Conservation (phyloP, 2,329 filamentous ascomycete genomes). For the Pseudocercospora fijiensis region DNA sequence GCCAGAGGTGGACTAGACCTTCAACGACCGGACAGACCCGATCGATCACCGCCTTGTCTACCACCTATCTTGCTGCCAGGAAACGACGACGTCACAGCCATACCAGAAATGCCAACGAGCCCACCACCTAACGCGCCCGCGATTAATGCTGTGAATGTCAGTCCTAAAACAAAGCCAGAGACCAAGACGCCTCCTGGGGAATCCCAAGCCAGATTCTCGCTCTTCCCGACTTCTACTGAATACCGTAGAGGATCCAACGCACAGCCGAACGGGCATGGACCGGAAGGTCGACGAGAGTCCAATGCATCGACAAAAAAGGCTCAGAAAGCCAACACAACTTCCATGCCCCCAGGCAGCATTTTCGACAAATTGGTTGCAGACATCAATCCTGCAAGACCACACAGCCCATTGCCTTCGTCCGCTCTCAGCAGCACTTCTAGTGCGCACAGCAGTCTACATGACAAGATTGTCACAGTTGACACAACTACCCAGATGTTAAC, state of each 20-base stretch:
- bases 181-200: background rate
- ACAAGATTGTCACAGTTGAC: background rate
- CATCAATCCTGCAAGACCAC: background rate
- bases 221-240: background rate
- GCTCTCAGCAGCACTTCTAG: background rate
- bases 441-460: background rate
- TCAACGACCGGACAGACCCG: background rate
- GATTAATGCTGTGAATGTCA: background rate
- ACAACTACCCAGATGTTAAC: background rate
- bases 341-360: background rate
- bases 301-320: background rate
- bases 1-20: background rate
- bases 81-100: background rate
- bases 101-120: slow-evolving; percentile 1
- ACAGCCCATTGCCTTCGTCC: background rate
- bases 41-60: background rate
- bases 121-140: background rate
- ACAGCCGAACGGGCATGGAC: background rate
- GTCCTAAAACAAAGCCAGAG: background rate
- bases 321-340: background rate
- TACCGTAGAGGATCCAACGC: background rate
- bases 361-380: slow-evolving; percentile 1
- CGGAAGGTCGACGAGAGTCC: background rate
- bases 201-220: background rate
- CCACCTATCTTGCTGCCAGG: background rate